Conservation (phyloP, 192 early-diverging fungal genomes). For the Coemansia erecta region DNA sequence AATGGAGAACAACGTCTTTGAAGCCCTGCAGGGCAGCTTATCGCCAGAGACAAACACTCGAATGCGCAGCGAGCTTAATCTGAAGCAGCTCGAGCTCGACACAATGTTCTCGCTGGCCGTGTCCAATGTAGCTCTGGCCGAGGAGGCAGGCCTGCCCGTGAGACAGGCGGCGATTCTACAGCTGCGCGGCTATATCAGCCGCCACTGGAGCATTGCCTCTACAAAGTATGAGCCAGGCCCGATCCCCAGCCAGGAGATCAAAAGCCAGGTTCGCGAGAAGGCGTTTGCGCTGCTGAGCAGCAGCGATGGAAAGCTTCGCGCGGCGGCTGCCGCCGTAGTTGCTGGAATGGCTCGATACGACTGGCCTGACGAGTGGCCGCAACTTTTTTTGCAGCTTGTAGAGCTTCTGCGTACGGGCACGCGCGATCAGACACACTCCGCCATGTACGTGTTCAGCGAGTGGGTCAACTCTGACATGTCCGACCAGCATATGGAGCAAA, state of each 20-base stretch:
- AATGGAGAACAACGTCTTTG: slow-evolving; percentile 76
- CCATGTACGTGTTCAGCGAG: slow-evolving; percentile 80
- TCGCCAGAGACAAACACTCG: slow-evolving; percentile 65
- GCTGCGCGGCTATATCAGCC: slow-evolving; percentile 70
- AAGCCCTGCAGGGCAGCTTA: slow-evolving; percentile 67
- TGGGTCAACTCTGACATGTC: slow-evolving; percentile 85
- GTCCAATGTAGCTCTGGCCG: slow-evolving; percentile 61
- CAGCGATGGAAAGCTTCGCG: slow-evolving; percentile 34
- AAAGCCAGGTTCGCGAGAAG: slow-evolving; percentile 44
- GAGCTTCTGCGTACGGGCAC: slow-evolving; percentile 61
- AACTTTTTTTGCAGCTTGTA: slow-evolving; percentile 77
- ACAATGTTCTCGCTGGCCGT: slow-evolving; percentile 69
- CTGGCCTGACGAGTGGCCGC: slow-evolving; percentile 93
- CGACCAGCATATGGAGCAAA: slow-evolving; percentile 78
- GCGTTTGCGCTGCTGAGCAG: slow-evolving; percentile 37
- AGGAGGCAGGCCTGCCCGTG: slow-evolving; percentile 60
- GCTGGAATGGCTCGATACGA: slow-evolving; percentile 89
- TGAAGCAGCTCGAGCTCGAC: slow-evolving; percentile 62
- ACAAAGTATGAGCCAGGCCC: slow-evolving; percentile 53
- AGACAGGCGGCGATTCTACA: slow-evolving; percentile 70
- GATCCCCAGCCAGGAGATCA: slow-evolving; percentile 41
- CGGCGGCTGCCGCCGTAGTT: slow-evolving; percentile 66
- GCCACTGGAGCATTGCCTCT: slow-evolving; percentile 70
- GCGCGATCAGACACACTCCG: slow-evolving; percentile 75
- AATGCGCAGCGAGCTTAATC: slow-evolving; percentile 61